These are phyloP conservation scores for Elongisporangium undulatum DNA, from an alignment of 352 stramenopile genomes.

Conservation along the genomic window DNA sequence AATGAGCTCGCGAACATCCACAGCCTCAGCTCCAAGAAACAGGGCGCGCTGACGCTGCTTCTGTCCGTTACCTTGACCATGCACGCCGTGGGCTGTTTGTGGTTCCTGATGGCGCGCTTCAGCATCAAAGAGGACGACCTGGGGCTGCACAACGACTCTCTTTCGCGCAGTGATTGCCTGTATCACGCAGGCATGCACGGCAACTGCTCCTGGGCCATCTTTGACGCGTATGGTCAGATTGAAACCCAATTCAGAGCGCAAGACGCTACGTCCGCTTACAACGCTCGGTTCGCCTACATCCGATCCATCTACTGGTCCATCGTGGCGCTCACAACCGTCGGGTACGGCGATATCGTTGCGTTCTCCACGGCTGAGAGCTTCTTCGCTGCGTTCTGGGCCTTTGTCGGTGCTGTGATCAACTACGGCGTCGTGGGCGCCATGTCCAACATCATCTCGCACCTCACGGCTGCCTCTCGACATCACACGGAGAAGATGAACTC, in stretches of 20 bases:
- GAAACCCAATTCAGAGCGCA: constrained; percentile 34
- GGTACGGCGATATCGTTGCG: constrained; percentile 71
- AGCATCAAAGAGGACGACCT: constrained; percentile 31
- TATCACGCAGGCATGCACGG: constrained; percentile 30
- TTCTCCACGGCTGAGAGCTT: constrained; percentile 69
- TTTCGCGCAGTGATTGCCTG: constrained; percentile 44
- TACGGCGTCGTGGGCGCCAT: constrained; percentile 74
- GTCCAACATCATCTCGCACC: constrained; percentile 74
- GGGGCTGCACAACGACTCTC: constrained; percentile 10
- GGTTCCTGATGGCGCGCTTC: constrained; percentile 72
- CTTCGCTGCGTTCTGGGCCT: constrained; percentile 64
- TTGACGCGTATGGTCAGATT: constrained; percentile 64
- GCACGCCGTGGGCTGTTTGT: constrained; percentile 61
- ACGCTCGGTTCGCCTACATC: constrained; percentile 55
- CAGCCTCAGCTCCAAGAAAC: constrained; percentile 54
- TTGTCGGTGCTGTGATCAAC: constrained; percentile 69
- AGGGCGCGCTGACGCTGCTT: constrained; percentile 47
- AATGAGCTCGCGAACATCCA: constrained; percentile 50
- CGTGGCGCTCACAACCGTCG: constrained; percentile 68
- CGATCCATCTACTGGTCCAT: constrained; percentile 75
- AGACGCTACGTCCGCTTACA: constrained; percentile 33
- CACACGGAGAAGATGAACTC: constrained; percentile 67
- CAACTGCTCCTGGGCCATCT: constrained; percentile 76
- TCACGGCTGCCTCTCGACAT: constrained; percentile 50
- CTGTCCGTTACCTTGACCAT: constrained; percentile 61